Evolutionary conservation across 2,329 filamentous ascomycete genomes (phyloP).

Genomic region (Colletotrichum sansevieriae): DNA sequence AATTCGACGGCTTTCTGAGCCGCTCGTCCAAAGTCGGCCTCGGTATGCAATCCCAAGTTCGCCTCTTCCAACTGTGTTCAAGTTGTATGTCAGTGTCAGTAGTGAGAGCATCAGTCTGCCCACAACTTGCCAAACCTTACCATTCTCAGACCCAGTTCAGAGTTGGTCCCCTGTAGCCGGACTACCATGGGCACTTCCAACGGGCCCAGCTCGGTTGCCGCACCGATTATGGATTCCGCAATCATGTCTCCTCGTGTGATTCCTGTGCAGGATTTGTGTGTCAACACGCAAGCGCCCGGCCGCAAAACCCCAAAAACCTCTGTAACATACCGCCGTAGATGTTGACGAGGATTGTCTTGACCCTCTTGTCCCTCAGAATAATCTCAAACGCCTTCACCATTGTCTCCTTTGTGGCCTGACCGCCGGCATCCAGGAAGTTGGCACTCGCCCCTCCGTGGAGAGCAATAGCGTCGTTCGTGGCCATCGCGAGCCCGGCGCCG

Average conservation of each 20-base stretch:
- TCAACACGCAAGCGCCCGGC: background rate
- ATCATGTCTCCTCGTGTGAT: constrained; percentile 66
- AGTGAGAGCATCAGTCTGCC: background rate
- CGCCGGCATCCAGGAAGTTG: constrained; percentile 92
- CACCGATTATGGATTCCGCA: constrained; percentile 61
- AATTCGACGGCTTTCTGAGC: constrained; percentile 52
- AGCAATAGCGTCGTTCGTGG: constrained; percentile 84
- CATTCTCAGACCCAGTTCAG: constrained; percentile 54
- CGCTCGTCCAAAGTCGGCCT: constrained; percentile 55
- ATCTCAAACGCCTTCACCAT: constrained; percentile 83
- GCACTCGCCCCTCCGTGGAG: constrained; percentile 76
- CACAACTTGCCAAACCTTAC: constrained; percentile 47
- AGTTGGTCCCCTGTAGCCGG: constrained; percentile 62
- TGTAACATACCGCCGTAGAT: constrained; percentile 59
- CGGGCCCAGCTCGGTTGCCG: constrained; percentile 52
- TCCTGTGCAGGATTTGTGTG: constrained; percentile 47
- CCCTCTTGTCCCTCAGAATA: constrained; percentile 77
- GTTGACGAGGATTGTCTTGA: constrained; percentile 75
- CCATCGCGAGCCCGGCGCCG: constrained; percentile 91
- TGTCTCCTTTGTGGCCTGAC: constrained; percentile 86
- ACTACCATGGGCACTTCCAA: constrained; percentile 60
- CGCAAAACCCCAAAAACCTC: background rate
- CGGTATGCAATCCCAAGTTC: constrained; percentile 52
- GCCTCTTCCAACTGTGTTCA: constrained; percentile 51
- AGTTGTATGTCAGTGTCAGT: background rate